These are phyloP conservation scores for Ceratobasidium sp. DNA, from an alignment of 1,284 basidiomycete species.

Conservation along the genomic window DNA sequence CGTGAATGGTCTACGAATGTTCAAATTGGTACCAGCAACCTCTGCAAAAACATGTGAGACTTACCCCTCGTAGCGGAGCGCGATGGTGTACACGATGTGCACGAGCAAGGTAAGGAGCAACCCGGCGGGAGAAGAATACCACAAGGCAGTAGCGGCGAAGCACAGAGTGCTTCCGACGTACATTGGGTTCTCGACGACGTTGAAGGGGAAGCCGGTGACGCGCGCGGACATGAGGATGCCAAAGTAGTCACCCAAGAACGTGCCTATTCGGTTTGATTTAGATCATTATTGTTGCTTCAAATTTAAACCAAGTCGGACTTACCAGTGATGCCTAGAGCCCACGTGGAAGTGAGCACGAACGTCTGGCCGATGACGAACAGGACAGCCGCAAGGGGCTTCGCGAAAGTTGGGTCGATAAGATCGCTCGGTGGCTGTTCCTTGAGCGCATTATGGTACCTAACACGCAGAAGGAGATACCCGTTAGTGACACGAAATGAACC, in stretches of 20 bases:
- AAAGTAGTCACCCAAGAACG: slow-evolving; percentile 97
- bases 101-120: slow-evolving; percentile 80
- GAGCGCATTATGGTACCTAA: slow-evolving; percentile 77
- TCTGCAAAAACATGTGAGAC: neutral
- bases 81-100: slow-evolving; percentile 83
- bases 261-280: slow-evolving; percentile 54
- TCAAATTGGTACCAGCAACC: slow-evolving; percentile 34
- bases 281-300: slow-evolving; percentile 1
- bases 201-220: slow-evolving; percentile 94
- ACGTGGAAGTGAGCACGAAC: slow-evolving; percentile 90
- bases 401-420: slow-evolving; percentile 56
- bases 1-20: slow-evolving; percentile 72
- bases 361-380: slow-evolving; percentile 80
- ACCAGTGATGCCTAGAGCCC: slow-evolving; percentile 91
- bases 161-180: slow-evolving; percentile 92
- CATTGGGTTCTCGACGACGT: slow-evolving; percentile 93
- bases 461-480: neutral
- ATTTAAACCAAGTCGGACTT: slow-evolving; percentile 50
- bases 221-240: slow-evolving; percentile 95
- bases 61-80: slow-evolving; percentile 87
- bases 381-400: slow-evolving; percentile 64
- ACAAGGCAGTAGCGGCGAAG: slow-evolving; percentile 84
- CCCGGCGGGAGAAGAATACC: slow-evolving; percentile 86
- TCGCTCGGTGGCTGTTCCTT: slow-evolving; percentile 69
- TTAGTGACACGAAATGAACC: slow-evolving; percentile 1